phyloP scores from a whole-genome alignment of 495 filamentous ascomycete species.

The Penicillium bovifimosum region DNA sequence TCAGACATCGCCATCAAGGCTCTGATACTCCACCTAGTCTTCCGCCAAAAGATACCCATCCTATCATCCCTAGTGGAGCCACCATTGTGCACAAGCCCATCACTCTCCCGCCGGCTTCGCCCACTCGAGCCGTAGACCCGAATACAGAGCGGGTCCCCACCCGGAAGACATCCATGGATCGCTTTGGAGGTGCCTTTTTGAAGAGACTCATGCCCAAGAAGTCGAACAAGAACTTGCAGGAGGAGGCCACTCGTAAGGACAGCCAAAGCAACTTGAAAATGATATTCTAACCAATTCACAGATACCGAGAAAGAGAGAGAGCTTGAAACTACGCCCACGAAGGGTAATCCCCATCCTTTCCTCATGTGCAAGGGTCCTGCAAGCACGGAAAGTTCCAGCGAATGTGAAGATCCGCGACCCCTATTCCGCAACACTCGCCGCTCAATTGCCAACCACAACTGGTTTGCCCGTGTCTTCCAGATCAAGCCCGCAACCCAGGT shows the following conservation, averaged over 20 bases:
- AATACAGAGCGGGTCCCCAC: background rate
- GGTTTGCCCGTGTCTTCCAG: constrained; percentile 81
- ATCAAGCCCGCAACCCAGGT: constrained; percentile 74
- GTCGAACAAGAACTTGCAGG: constrained; percentile 17
- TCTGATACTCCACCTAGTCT: constrained; percentile 22
- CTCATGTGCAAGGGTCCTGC: constrained; percentile 15
- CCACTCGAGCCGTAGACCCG: background rate
- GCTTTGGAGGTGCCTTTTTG: constrained; percentile 23
- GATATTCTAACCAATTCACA: background rate
- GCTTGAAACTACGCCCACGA: background rate
- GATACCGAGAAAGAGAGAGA: constrained; percentile 7
- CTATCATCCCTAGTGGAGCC: constrained; percentile 22
- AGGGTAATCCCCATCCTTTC: constrained; percentile 6
- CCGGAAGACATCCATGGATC: constrained; percentile 25
- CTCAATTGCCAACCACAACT: constrained; percentile 51
- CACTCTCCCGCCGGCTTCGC: background rate
- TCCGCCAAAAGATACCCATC: constrained; percentile 12
- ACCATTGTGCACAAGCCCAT: constrained; percentile 25
- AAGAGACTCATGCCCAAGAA: constrained; percentile 34
- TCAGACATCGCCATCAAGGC: constrained; percentile 51
- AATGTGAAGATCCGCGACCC: constrained; percentile 11
- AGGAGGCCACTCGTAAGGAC: constrained; percentile 20
- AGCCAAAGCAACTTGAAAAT: background rate
- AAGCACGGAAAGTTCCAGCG: constrained; percentile 15
- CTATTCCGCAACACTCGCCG: constrained; percentile 13